Evolutionary conservation across 805 yeast species (phyloP), one percentile per base, ranked within the genome.

Genomic region (Yamadazyma endophytica): DNA sequence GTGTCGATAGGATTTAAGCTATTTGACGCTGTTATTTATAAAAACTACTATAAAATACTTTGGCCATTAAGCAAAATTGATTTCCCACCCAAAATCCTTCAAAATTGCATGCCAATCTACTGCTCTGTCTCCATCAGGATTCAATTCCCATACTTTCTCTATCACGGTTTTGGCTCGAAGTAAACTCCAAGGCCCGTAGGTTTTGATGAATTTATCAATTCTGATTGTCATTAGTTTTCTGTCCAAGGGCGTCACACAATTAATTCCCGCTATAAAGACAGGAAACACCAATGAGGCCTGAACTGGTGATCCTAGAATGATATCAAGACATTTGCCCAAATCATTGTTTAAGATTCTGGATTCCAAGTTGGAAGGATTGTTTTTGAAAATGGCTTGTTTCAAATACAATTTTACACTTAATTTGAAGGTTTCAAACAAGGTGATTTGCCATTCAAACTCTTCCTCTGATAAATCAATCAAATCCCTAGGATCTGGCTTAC

Each of bases 251-350:
- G 72, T 66, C 4, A 74, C 69, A 42, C 82, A 72, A 49, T 78
- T 79, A 47, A 84, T 71, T 1, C 90, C 94, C 2, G 87, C 82
- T 13, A 85, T 75, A 49, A 85, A 85, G 40, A 83, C 54, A 0
- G 95, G 94, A 54, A 85, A 84, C 23, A 83, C 79, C 11, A 83
- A 53, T 2, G 82, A 75, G 3, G 85, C 79, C 46, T 83, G 88
- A 25, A 82, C 79, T 1, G 75, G 70, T 0, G 90, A 66, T 2
- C 75, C 85, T 21, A 84, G 47, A 4, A 83, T 67, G 3, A 74
- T 64, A 42, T 80, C 85, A 15, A 84, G 54, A 35, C 81, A 68
- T 32, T 72, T 65, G 16, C 71, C 47, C 32, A 82, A 58, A 39
- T 77, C 78, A 31, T 65, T 64, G 20, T 72, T 63, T 25, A 83